Conservation (phyloP, 768 basidiomycete species). For the Neoboletus brunneissimus region DNA sequence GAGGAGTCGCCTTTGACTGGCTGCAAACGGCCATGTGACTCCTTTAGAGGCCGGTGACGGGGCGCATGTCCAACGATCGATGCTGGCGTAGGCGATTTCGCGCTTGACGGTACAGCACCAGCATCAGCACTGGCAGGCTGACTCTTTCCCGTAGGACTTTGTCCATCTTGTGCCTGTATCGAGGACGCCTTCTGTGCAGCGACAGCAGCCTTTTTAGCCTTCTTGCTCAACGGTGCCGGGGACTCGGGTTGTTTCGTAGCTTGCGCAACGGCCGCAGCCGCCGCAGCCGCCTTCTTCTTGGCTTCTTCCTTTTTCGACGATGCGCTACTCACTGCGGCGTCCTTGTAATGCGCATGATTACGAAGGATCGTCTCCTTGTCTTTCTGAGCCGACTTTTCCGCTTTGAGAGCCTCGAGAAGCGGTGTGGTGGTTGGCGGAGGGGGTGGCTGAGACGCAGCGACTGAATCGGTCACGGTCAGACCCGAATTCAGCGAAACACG, state of each 20-base stretch:
- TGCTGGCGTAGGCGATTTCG: constrained; percentile 11
- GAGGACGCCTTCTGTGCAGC: constrained; percentile 24
- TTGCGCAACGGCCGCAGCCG: not conserved
- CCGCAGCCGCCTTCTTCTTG: constrained; percentile 33
- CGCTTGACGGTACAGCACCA: constrained; percentile 8
- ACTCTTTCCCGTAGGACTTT: constrained; percentile 1
- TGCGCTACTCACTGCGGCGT: constrained; percentile 32
- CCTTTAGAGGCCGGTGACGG: constrained; percentile 19
- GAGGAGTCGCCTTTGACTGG: constrained; percentile 5
- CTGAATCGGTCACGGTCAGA: constrained; percentile 33
- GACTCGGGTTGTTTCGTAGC: constrained; percentile 33
- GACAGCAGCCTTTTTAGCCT: constrained; percentile 31
- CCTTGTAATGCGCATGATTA: constrained; percentile 72
- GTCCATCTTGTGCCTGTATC: constrained; percentile 4
- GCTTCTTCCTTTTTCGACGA: constrained; percentile 39
- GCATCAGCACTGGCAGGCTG: not conserved
- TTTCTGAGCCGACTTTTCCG: constrained; percentile 61
- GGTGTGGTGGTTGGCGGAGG: constrained; percentile 81
- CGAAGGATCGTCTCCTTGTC: constrained; percentile 72
- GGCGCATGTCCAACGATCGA: not conserved
- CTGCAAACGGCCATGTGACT: constrained; percentile 18
- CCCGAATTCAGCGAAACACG: not conserved
- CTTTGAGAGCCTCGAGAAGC: constrained; percentile 88
- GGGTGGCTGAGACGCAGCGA: constrained; percentile 59
- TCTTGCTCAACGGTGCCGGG: constrained; percentile 33